Evolutionary conservation across 1,284 basidiomycete genomes (phyloP), one percentile per base, ranked within the genome.

Genomic region (Heterobasidion occidentale): DNA sequence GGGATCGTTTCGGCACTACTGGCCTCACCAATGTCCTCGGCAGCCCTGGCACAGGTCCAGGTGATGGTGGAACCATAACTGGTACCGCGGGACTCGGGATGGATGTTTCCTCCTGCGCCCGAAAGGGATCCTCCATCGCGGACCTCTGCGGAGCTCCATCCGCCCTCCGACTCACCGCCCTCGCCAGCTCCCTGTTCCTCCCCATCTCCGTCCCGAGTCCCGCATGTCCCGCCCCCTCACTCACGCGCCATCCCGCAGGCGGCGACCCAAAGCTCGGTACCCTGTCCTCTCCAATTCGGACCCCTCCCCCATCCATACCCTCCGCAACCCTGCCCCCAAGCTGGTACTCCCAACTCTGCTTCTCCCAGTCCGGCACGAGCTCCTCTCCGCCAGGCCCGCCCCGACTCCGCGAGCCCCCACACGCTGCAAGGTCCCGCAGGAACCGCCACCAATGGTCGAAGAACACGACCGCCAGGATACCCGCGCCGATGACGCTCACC

Each of bases 361-460:
- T 79, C 63, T 80, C 75, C 78, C 80, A 82, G 69, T 88, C 85
- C 2, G 79, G 78, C 46, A 84, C 72, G 66, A 88, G 68, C 57
- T 80, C 76, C 66, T 86, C 84, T 35, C 67, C 67, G 36, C 71
- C 73, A 17, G 66, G 7, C 67, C 60, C 66, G 59, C 67, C 67
- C 56, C 69, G 71, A 49, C 45, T 52, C 54, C 61, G 56, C 11
- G 61, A 55, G 27, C 79, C 74, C 52, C 75, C 73, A 46, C 78
- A 52, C 51, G 36, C 27, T 11, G 46, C 27, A 11, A 78, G 61
- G 53, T 80, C 81, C 46, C 74, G 70, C 54, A 84, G 53, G 66
- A 86, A 81, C 20, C 75, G 72, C 74, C 76, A 81, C 76, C 83
- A 82, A 33, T 79, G 75, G 67, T 88, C 84, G 68, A 84, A 87